phyloP scores from a whole-genome alignment of 768 basidiomycete species.

The Termitomyces sp. region DNA sequence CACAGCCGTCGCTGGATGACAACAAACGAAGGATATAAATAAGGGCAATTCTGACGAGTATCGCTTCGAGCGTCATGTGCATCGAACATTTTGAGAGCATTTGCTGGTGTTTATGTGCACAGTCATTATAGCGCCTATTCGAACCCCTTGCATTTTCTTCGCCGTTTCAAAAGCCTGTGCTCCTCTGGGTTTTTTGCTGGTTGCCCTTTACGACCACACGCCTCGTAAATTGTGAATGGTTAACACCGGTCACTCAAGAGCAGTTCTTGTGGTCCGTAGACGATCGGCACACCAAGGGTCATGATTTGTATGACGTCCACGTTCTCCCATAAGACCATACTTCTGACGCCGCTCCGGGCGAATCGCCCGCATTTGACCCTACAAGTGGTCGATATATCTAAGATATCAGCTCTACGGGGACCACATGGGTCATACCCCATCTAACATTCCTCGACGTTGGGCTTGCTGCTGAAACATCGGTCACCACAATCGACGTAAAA shows the following conservation, averaged over 20 bases:
- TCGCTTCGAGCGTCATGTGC: slow-evolving; percentile 16
- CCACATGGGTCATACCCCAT: slow-evolving; percentile 27
- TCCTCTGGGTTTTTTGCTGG: slow-evolving; percentile 29
- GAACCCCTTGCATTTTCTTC: slow-evolving; percentile 11
- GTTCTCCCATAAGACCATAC: slow-evolving; percentile 34
- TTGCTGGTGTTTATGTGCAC: slow-evolving; percentile 28
- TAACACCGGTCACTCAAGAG: slow-evolving; percentile 35
- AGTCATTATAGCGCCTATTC: slow-evolving; percentile 20
- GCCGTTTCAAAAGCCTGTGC: slow-evolving; percentile 17
- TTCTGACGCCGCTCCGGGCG: slow-evolving; percentile 23
- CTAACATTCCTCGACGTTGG: slow-evolving; percentile 25
- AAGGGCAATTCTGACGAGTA: not conserved
- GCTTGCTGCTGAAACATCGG: slow-evolving; percentile 48
- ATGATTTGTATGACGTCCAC: slow-evolving; percentile 28
- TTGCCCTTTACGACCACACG: slow-evolving; percentile 30
- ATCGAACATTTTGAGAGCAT: slow-evolving; percentile 21
- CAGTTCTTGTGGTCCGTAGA: slow-evolving; percentile 21
- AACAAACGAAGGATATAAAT: not conserved
- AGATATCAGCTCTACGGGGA: slow-evolving; percentile 23
- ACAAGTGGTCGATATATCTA: slow-evolving; percentile 37
- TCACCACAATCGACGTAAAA: slow-evolving; percentile 36
- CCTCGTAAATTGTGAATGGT: slow-evolving; percentile 28
- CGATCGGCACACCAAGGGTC: slow-evolving; percentile 12
- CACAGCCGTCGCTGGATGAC: slow-evolving; percentile 7
- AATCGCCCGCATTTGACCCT: slow-evolving; percentile 35